These are phyloP conservation scores for Apiotrichum montevideense DNA, from an alignment of 1,284 basidiomycete species.

Conservation along the genomic window DNA sequence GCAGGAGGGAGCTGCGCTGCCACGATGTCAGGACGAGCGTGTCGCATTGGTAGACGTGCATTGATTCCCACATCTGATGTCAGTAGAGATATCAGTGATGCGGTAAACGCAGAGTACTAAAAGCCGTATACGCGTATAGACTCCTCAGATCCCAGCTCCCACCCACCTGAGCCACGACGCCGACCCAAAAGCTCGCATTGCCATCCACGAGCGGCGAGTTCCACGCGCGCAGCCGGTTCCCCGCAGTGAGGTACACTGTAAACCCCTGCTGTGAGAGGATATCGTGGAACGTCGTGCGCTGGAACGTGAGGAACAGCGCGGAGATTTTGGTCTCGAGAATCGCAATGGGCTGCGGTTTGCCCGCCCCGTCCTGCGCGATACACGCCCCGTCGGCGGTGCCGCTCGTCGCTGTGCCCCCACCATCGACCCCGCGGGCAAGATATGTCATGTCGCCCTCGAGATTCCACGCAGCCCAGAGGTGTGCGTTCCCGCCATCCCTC, in stretches of 20 bases:
- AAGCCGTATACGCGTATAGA: no score
- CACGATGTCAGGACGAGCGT: not conserved
- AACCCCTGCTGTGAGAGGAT: not conserved
- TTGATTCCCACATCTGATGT: constrained; percentile 3
- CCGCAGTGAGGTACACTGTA: constrained; percentile 1
- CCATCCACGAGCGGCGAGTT: constrained; percentile 1
- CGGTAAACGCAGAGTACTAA: no score
- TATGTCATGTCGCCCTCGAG: constrained; percentile 1
- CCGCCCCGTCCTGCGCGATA: not conserved
- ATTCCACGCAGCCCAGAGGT: not conserved
- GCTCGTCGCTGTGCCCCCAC: not conserved
- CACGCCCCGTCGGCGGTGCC: not conserved
- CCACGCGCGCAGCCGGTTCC: constrained; percentile 3
- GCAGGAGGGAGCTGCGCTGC: not conserved
- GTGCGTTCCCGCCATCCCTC: not conserved
- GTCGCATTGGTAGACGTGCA: constrained; percentile 8
- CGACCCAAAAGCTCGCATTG: not conserved
- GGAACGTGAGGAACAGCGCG: not conserved
- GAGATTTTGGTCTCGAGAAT: not conserved
- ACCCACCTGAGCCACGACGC: constrained; percentile 1
- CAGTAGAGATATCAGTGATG: not conserved
- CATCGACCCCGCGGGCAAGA: not conserved
- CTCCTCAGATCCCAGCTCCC: no score
- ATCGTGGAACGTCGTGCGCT: not conserved
- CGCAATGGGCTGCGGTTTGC: not conserved